These are phyloP conservation scores for Gomphus sp. DNA, from an alignment of 1,284 basidiomycete genomes.

Conservation along the genomic window DNA sequence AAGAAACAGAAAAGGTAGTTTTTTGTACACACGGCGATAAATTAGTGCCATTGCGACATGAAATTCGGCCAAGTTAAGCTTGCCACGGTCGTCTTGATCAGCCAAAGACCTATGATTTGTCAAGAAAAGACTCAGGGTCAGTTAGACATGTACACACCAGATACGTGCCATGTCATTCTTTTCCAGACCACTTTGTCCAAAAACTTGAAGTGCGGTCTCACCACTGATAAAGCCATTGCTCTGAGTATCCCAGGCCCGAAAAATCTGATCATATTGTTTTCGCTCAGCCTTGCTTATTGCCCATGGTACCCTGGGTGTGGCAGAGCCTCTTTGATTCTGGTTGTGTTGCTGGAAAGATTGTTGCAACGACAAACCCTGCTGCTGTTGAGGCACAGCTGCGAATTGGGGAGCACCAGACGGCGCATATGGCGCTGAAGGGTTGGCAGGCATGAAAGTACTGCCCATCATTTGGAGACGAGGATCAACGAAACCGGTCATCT, in stretches of 20 bases:
- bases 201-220: slow-evolving; percentile 84
- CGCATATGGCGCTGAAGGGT: slow-evolving; percentile 50
- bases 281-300: slow-evolving; percentile 84
- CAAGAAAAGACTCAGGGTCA: slow-evolving; percentile 9
- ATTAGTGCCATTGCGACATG: slow-evolving; percentile 99
- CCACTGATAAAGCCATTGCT: slow-evolving; percentile 86
- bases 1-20: slow-evolving; percentile 4
- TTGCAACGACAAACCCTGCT: slow-evolving; percentile 51
- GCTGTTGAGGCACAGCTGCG: slow-evolving; percentile 36
- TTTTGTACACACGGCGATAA: slow-evolving; percentile 71
- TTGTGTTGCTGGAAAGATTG: slow-evolving; percentile 77
- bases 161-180: slow-evolving; percentile 91
- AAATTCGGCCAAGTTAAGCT: slow-evolving; percentile 93
- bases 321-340: slow-evolving; percentile 60
- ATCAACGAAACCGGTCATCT: slow-evolving; percentile 78
- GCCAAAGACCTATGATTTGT: slow-evolving; percentile 66
- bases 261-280: slow-evolving; percentile 96
- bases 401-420: slow-evolving; percentile 61
- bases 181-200: slow-evolving; percentile 86
- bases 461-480: slow-evolving; percentile 81
- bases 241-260: slow-evolving; percentile 88
- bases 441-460: slow-evolving; percentile 78
- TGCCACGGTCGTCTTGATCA: slow-evolving; percentile 86
- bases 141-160: slow-evolving; percentile 53
- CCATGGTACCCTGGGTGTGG: slow-evolving; percentile 81